phyloP scores from a whole-genome alignment of 768 basidiomycete species.

The Amanita thiersii region DNA sequence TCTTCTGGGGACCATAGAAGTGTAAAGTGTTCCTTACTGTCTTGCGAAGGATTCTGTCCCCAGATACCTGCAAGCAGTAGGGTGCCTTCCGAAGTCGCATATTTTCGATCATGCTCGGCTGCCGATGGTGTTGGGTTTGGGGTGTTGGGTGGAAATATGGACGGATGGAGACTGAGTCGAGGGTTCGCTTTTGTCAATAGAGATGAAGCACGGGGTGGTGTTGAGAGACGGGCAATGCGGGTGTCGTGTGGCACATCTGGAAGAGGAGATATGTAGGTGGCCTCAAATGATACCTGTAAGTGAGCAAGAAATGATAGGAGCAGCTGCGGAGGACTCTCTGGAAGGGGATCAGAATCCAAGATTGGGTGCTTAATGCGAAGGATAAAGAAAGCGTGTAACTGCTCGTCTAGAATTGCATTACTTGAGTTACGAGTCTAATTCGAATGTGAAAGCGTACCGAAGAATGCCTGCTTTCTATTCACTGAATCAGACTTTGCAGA shows the following conservation, averaged over 20 bases:
- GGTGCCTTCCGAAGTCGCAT: slow-evolving; percentile 73
- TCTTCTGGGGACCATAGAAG: slow-evolving; percentile 59
- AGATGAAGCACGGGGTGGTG: slow-evolving; percentile 50
- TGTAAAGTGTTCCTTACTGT: slow-evolving; percentile 48
- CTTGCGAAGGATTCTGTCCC: slow-evolving; percentile 49
- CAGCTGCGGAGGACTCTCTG: slow-evolving; percentile 30
- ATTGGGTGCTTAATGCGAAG: slow-evolving; percentile 56
- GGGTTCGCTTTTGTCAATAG: slow-evolving; percentile 25
- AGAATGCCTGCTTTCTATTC: slow-evolving; percentile 65
- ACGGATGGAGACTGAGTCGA: slow-evolving; percentile 36
- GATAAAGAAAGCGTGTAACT: slow-evolving; percentile 39
- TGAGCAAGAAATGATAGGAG: slow-evolving; percentile 59
- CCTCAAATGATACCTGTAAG: slow-evolving; percentile 73
- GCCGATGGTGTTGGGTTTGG: slow-evolving; percentile 79
- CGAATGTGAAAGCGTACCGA: slow-evolving; percentile 40
- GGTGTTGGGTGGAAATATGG: slow-evolving; percentile 74
- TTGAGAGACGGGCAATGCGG: slow-evolving; percentile 29
- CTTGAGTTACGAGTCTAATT: slow-evolving; percentile 13
- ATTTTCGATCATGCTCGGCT: slow-evolving; percentile 64
- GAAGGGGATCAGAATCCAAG: slow-evolving; percentile 24
- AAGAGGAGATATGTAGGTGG: slow-evolving; percentile 63
- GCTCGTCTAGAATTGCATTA: slow-evolving; percentile 39
- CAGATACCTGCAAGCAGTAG: slow-evolving; percentile 64
- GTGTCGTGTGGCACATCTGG: slow-evolving; percentile 25
- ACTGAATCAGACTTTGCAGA: slow-evolving; percentile 30